Base-by-base conservation (phyloP, 2,329 filamentous ascomycete species). In the Bipolaris victoriae region DNA sequence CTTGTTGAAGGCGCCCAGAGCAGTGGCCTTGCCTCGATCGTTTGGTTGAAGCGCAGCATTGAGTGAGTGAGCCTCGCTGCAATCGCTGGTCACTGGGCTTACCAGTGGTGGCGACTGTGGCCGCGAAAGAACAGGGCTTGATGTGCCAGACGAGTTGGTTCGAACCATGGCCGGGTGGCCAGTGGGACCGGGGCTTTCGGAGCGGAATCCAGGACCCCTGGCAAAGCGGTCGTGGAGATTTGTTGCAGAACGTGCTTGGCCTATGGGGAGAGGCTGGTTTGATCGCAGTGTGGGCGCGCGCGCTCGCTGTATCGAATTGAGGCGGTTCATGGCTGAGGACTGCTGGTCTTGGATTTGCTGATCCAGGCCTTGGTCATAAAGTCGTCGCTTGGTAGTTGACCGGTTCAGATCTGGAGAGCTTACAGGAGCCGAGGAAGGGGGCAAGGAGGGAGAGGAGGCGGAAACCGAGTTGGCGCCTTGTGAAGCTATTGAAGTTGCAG, bases 401-500 rank as follows among this genome's bases (percentile, higher is more conserved):
- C 89, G 85, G 54, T 92, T 89, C 0, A 87, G 68, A 0, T 80
- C 77, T 1, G 70, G 68, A 3, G 73, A 58, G 5, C 57, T 68
- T 55, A 65, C 68, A 54, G 69, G 71, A 59, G 61, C 66, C 39
- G 69, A 53, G 26, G 53, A 70, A 35, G 52, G 66, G 29, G 58
- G 65, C 41, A 64, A 62, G 7, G 64, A 61, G 18, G 64, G 73
- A 7, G 66, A 77, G 65, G 73, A 72, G 15, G 68, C 69, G 22
- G 74, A 59, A 45, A 77, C 65, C 7, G 76, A 76, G 39, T 67
- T 72, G 11, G 74, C 71, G 4, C 76, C 75, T 62, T 94, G 91
- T 0, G 92, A 96, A n/a, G 88, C 86, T 49, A 96, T 81, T 0
- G 94, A 97, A 0, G 92, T 97, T 3, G 92, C 92, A 6, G 92